Conservation (phyloP, 331 rosid species). For the Acacia pycnantha region DNA sequence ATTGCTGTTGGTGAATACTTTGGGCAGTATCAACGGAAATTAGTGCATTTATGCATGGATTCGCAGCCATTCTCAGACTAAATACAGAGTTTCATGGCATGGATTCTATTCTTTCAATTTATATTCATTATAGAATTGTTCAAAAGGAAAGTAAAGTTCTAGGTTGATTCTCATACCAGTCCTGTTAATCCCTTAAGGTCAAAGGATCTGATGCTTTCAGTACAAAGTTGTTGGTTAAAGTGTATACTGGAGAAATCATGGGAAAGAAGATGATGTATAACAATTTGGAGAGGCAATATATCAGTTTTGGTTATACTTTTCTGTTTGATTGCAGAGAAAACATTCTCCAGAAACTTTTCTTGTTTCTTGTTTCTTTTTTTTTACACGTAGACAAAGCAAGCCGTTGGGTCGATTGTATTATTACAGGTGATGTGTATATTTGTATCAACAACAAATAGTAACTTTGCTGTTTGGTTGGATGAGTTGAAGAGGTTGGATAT, state of each 20-base stretch:
- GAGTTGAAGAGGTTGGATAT: not conserved
- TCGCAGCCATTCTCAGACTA: conserved; percentile 68
- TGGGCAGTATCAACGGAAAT: conserved; percentile 81
- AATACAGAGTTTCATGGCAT: conserved; percentile 6
- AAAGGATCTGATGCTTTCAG: conserved; percentile 18
- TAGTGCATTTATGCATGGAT: conserved; percentile 97
- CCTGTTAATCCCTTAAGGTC: not conserved
- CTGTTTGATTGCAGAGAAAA: conserved; percentile 17
- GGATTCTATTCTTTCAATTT: conserved; percentile 21
- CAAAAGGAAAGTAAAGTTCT: not conserved
- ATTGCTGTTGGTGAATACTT: conserved; percentile 80
- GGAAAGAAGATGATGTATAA: not conserved
- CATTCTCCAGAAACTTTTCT: not conserved
- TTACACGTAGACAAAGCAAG: not conserved
- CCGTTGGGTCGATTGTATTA: not conserved
- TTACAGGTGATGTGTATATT: conserved; percentile 23
- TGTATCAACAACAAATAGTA: conserved; percentile 32
- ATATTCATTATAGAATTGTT: conserved; percentile 7
- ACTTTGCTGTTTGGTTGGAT: conserved; percentile 20
- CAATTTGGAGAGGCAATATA: conserved; percentile 15
- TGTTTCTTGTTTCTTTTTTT: not conserved
- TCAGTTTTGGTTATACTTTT: conserved; percentile 5
- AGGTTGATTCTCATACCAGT: not conserved
- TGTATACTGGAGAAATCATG: conserved; percentile 12
- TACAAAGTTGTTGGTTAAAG: not conserved